Evolutionary conservation across 2,329 filamentous ascomycete species (phyloP), one percentile per base, ranked within the genome.

Genomic region (Alternaria brassicicola): DNA sequence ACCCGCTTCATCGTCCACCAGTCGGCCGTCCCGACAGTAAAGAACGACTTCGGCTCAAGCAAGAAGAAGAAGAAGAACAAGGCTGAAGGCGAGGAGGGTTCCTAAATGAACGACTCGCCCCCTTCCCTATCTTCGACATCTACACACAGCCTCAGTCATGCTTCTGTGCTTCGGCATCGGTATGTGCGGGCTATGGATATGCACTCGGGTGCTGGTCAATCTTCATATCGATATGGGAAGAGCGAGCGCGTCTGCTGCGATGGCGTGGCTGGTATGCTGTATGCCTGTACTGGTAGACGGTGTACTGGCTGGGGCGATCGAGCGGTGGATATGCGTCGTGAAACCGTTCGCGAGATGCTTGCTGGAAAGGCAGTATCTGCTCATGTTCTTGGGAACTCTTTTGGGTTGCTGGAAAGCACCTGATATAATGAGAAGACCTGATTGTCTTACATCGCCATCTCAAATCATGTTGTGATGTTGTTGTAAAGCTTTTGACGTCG

Each of bases 1-100:
- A 94, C 91, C 53, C 86, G 88, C 65, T 85, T 98, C 73, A 83
- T 96, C 71, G 93, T 97, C 63, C 93, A 95, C 80, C 90, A 94
- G 76, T 89, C 89, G 78, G 89, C 88, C 79, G 85, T 89, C 69
- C 67, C 68, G 36, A 67, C 67, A 12, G 67, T 66, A 6, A 48
- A 60, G 42, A 68, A 68, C 48, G 43, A 55, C 35, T 87, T 86
- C 61, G 84, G 85, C 45, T 70, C 70, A 23, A 67, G 70, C 61
- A 74, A 73, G 66, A 71, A 71, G 69, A 77, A 77, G 73, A 77
- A 77, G 73, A 73, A 72, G 68, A 77, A 77, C 69, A 75, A 76
- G 68, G 60, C 58, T 41, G 65, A 62, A 59, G 64, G 59, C 46
- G 68, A 62, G 63, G 65, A 65, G 52, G 63, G 57, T 46, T 59